A percentile compares a stretch with the other conserved stretches of the same genome.
Conservation (phyloP, 2,329 filamentous ascomycete genomes). For the Trichoderma koningiopsis region DNA sequence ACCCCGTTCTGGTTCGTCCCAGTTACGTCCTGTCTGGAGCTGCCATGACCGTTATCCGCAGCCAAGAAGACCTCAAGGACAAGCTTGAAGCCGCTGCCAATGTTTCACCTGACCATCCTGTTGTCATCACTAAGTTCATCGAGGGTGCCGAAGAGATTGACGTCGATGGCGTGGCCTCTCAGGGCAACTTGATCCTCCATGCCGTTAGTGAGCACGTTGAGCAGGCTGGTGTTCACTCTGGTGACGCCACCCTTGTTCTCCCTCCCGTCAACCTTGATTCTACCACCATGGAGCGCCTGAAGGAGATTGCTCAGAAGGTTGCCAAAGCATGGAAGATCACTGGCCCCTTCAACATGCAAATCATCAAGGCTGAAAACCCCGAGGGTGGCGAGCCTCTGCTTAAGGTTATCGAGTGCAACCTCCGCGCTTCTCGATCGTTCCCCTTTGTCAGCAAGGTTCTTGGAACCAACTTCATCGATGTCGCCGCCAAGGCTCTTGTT, state of each 20-base stretch:
- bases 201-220: slow-evolving; percentile 96
- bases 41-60: slow-evolving; percentile 96
- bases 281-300: slow-evolving; percentile 78
- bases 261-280: slow-evolving; percentile 81
- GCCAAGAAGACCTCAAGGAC: slow-evolving; percentile 85
- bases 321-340: slow-evolving; percentile 97
- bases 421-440: slow-evolving; percentile 96
- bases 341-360: slow-evolving; percentile 99
- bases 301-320: slow-evolving; percentile 95
- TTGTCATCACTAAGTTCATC: slow-evolving; percentile 98
- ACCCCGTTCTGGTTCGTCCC: slow-evolving; percentile 92
- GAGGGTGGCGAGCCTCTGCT: slow-evolving; percentile 74
- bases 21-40: slow-evolving; percentile 96
- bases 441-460: slow-evolving; percentile 98
- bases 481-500: slow-evolving; percentile 89
- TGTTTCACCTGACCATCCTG: slow-evolving; percentile 94
- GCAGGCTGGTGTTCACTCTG: slow-evolving; percentile 96
- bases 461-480: slow-evolving; percentile 94
- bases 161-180: slow-evolving; percentile 86
- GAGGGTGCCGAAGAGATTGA: slow-evolving; percentile 96
- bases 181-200: slow-evolving; percentile 85
- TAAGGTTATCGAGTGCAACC: slow-evolving; percentile 98
- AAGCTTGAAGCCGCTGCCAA: slow-evolving; percentile 89
- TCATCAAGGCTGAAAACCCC: slow-evolving; percentile 86
- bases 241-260: slow-evolving; percentile 91